Conservation (phyloP, 805 yeast genomes). For the Schizosaccharomyces osmophilus region DNA sequence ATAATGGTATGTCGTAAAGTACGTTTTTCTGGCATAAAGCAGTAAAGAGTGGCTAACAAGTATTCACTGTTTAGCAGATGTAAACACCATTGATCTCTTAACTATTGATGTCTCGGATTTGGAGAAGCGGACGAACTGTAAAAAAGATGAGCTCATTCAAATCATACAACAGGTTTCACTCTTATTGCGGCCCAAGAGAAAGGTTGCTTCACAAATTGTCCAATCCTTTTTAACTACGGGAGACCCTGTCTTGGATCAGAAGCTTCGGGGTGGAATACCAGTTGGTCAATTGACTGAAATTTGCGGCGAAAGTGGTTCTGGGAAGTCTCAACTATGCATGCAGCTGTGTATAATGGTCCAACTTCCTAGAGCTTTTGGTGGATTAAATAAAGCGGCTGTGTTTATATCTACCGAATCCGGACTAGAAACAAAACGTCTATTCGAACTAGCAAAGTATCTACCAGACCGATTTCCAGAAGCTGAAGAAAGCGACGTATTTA, state of each 20-base stretch:
- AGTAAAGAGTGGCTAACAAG: too few species aligned
- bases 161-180: neutral
- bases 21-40: too few species aligned
- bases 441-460: conserved; percentile 21
- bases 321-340: neutral
- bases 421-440: conserved; percentile 39
- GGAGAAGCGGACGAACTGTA: neutral
- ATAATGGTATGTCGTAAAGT: neutral
- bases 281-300: neutral
- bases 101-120: neutral
- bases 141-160: neutral
- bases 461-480: conserved; percentile 2
- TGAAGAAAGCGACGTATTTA: neutral
- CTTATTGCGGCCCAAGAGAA: neutral
- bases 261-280: neutral
- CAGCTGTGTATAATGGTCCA: neutral
- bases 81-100: neutral
- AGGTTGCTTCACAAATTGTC: neutral
- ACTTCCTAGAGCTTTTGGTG: neutral
- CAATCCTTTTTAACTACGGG: neutral
- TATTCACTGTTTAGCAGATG: neutral
- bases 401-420: conserved; percentile 59
- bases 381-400: conserved; percentile 18
- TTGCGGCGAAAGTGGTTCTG: neutral
- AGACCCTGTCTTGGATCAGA: neutral